Evolutionary conservation across 805 yeast species (phyloP).

Genomic region (Kazachstania africana): DNA sequence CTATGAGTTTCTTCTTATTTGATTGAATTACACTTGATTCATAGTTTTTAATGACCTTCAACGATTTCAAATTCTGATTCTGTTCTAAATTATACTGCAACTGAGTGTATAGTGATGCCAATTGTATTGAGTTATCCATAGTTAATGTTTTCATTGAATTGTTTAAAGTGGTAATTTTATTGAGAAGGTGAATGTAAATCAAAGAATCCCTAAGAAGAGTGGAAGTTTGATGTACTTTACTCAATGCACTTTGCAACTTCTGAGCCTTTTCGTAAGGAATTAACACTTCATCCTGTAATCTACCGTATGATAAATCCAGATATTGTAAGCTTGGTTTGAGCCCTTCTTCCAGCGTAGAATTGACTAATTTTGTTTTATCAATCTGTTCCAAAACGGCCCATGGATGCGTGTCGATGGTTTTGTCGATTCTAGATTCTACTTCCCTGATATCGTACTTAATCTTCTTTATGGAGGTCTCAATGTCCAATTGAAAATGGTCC

Average conservation of each 20-base stretch:
- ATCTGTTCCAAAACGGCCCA: slow-evolving; percentile 15
- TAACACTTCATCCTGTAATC: slow-evolving; percentile 20
- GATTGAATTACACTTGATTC: slow-evolving; percentile 11
- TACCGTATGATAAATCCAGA: slow-evolving; percentile 21
- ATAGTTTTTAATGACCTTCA: slow-evolving; percentile 17
- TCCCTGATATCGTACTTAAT: slow-evolving; percentile 20
- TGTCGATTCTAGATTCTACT: slow-evolving; percentile 14
- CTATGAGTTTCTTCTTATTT: slow-evolving; percentile 14
- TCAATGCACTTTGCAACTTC: slow-evolving; percentile 19
- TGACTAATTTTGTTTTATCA: slow-evolving; percentile 10
- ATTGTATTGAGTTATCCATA: slow-evolving; percentile 8
- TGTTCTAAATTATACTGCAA: slow-evolving; percentile 14
- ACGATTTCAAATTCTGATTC: slow-evolving; percentile 18
- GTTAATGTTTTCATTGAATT: slow-evolving; percentile 3
- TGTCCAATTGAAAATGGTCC: slow-evolving; percentile 11
- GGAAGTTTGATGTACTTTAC: slow-evolving; percentile 25
- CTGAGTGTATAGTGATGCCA: slow-evolving; percentile 20
- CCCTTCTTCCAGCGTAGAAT: slow-evolving; percentile 7
- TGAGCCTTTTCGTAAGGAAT: slow-evolving; percentile 21
- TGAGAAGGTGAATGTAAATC: slow-evolving; percentile 17
- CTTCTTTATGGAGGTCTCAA: slow-evolving; percentile 22
- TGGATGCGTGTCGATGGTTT: slow-evolving; percentile 14
- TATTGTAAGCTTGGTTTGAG: slow-evolving; percentile 18
- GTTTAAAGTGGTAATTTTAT: slow-evolving; percentile 10
- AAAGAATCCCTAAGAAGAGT: slow-evolving; percentile 21